Evolutionary conservation across 805 yeast genomes (phyloP).

Genomic region (Yarrowia sp.): DNA sequence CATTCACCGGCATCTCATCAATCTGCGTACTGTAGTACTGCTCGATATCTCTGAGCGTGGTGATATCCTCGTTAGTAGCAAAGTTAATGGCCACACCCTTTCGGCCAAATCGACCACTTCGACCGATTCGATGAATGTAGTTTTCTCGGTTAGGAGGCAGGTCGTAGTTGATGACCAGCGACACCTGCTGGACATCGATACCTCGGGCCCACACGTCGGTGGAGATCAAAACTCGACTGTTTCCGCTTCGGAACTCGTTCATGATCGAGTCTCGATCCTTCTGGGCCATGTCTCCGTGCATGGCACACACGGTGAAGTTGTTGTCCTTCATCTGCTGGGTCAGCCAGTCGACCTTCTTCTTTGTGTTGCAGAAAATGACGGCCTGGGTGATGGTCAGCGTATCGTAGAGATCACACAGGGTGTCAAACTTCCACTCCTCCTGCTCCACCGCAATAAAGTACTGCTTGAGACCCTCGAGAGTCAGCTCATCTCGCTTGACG

Average conservation of each 20-base stretch:
- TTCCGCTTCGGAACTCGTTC: conserved; percentile 95
- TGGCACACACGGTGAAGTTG: conserved; percentile 90
- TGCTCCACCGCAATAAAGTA: conserved; percentile 87
- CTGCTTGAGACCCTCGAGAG: conserved; percentile 95
- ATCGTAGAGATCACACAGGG: conserved; percentile 93
- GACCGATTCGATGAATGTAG: conserved; percentile 96
- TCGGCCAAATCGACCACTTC: conserved; percentile 98
- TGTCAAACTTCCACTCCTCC: conserved; percentile 95
- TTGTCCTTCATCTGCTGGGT: conserved; percentile 73
- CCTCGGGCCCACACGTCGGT: conserved; percentile 98
- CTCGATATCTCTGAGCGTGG: conserved; percentile 83
- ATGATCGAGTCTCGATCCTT: conserved; percentile 91
- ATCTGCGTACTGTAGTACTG: conserved; percentile 88
- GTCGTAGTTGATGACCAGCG: conserved; percentile 93
- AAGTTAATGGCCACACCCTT: conserved; percentile 98
- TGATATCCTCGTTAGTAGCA: conserved; percentile 79
- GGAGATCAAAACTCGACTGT: conserved; percentile 88
- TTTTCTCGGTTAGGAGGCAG: conserved; percentile 88
- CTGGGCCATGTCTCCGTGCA: conserved; percentile 97
- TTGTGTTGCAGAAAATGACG: conserved; percentile 96
- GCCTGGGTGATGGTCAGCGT: conserved; percentile 96
- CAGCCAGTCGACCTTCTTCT: conserved; percentile 90
- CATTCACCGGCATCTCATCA: conserved; percentile 83
- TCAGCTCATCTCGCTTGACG: conserved; percentile 94
- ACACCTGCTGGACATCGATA: conserved; percentile 96